Base-by-base conservation (phyloP, 345 rosid species). In the Arabis alpina region DNA sequence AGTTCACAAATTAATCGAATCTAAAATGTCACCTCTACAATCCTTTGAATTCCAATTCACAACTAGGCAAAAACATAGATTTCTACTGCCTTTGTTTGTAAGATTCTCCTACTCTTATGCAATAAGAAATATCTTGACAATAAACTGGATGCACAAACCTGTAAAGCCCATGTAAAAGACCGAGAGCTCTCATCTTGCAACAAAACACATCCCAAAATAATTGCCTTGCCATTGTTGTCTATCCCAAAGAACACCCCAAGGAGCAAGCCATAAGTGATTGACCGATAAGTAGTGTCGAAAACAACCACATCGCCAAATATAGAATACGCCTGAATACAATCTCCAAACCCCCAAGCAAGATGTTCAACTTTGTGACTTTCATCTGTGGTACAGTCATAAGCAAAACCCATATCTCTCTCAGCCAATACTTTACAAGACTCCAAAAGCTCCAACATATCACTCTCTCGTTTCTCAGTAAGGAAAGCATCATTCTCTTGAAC, bases 111-210 rank as follows among this genome's bases (percentile, higher is more conserved):
- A 36, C 39, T 36, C 8, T 36, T 36, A 36, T 36, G 10, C 2
- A 1, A 36, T 36, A 36, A 36, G 7, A 36, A 36, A 36, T 8
- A 36, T 36, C 9, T 66, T 32, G 72, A 51, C 15, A 71, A 61
- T 30, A 54, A 77, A 75, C 24, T 77, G 66, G 8, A 60, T 70
- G 72, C 79, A 84, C 92, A 59, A 86, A 92, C 98, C 98, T 93
- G 97, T 77, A 91, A 76, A 67, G 97, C 98, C 96, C 98, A 93
- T 39, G 86, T 27, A 34, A 88, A 89, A n/a, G 98, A 86, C 59
- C 70, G 68, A 30, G 73, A 76, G 58, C 72, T 87, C 74, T 91
- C 97, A 71, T 87, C 98, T 71, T 88, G 97, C 68, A 93, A 82
- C 81, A 93, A 81, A 44, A 75, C 86, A 79, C 92, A 93, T 25